phyloP scores from a whole-genome alignment of 345 rosid genomes.

The Hypericum androsaemum region DNA sequence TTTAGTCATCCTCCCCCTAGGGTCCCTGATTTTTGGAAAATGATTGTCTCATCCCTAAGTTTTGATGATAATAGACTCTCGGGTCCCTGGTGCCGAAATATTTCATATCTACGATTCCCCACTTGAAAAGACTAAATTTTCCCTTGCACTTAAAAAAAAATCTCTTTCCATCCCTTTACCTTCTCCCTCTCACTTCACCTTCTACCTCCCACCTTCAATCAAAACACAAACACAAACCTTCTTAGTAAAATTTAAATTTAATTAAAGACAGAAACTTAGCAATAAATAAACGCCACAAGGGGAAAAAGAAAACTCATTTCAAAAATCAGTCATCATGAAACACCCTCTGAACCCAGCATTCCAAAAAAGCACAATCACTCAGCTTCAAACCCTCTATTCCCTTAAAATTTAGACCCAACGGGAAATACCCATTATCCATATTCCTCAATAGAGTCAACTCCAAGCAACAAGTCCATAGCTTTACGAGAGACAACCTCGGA shows the following conservation, averaged over 20 bases:
- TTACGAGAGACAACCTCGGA: constrained; percentile 37
- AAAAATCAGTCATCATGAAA: constrained; percentile 41
- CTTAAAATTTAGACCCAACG: constrained; percentile 26
- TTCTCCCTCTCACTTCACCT: no score
- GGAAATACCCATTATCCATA: background rate
- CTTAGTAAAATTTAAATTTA: no score
- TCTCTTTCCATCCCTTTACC: no score
- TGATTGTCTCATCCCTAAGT: no score
- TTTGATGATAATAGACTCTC: no score
- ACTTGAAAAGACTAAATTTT: no score
- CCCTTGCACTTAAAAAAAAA: no score
- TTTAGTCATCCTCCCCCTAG: no score
- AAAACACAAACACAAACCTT: background rate
- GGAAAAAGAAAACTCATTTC: background rate
- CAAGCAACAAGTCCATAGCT: constrained; percentile 55
- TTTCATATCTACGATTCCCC: no score
- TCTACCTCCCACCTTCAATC: background rate
- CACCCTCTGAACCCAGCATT: constrained; percentile 46
- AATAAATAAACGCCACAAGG: constrained; percentile 25
- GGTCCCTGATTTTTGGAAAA: no score
- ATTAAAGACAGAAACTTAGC: background rate
- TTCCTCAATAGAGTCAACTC: constrained; percentile 77
- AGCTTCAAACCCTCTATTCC: constrained; percentile 31
- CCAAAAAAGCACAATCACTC: constrained; percentile 36
- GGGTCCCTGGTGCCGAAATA: no score